Evolutionary conservation across 1,284 basidiomycete genomes (phyloP).

Genomic region (Trametes pubescens): DNA sequence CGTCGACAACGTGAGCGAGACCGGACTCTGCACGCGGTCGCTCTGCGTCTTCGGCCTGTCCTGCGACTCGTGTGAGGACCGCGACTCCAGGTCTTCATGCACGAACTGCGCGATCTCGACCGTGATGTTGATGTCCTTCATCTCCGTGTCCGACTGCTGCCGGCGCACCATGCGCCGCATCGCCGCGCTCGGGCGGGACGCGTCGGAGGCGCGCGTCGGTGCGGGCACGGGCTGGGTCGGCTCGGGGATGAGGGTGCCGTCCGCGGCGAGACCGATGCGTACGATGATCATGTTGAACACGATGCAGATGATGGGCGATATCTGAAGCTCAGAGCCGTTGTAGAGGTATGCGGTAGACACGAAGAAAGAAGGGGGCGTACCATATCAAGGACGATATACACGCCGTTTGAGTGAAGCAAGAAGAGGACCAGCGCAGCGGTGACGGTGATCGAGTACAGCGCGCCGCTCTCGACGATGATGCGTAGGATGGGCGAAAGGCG

Average conservation of each 20-base stretch:
- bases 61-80: conserved; percentile 1
- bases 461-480: conserved; percentile 45
- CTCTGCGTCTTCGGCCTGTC: conserved; percentile 11
- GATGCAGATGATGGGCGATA: conserved; percentile 43
- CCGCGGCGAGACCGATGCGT: conserved; percentile 33
- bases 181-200: conserved; percentile 1
- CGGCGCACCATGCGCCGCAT: conserved; percentile 20
- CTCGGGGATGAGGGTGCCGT: conserved; percentile 22
- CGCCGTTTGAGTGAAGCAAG: conserved; percentile 40
- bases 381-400: conserved; percentile 46
- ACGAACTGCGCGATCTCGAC: conserved; percentile 33
- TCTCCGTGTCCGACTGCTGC: conserved; percentile 20
- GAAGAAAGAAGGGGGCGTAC: conserved; percentile 27
- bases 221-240: conserved; percentile 2
- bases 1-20: background rate
- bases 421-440: conserved; percentile 44
- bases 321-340: conserved; percentile 13
- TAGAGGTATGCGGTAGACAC: background rate
- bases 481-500: conserved; percentile 40
- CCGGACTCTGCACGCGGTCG: background rate
- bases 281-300: conserved; percentile 44
- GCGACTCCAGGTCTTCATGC: conserved; percentile 22
- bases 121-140: conserved; percentile 28
- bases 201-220: conserved; percentile 10
- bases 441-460: conserved; percentile 44